phyloP scores from a whole-genome alignment of 1,139 yeast species.

The Geotrichum fermentans region DNA sequence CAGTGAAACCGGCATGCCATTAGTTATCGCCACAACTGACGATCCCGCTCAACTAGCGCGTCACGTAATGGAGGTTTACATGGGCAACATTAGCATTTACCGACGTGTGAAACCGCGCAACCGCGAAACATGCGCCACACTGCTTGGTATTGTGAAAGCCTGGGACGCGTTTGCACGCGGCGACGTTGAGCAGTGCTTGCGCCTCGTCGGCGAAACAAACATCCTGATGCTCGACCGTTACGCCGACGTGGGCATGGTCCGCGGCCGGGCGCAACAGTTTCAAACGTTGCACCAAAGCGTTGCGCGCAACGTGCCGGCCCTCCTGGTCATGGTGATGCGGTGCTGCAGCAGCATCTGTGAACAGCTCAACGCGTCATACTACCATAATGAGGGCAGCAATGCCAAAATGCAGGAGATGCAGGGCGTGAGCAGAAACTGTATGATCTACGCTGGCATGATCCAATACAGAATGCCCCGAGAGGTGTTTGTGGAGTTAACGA shows the following conservation, averaged over 20 bases:
- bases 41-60: conserved; percentile 42
- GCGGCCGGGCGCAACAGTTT: conserved; percentile 54
- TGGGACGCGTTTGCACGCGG: conserved; percentile 55
- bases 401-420: conserved; percentile 52
- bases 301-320: conserved; percentile 72
- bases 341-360: conserved; percentile 61
- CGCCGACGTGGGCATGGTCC: conserved; percentile 45
- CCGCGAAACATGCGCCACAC: conserved; percentile 55
- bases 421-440: conserved; percentile 73
- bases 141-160: conserved; percentile 64
- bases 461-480: conserved; percentile 95
- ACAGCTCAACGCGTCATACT: conserved; percentile 46
- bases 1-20: conserved; percentile 23
- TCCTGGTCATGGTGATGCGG: conserved; percentile 78
- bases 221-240: conserved; percentile 58
- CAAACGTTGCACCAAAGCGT: conserved; percentile 62
- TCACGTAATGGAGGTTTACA: conserved; percentile 38
- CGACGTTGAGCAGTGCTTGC: conserved; percentile 60
- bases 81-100: conserved; percentile 35
- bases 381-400: conserved; percentile 48
- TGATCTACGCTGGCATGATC: conserved; percentile 93
- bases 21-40: conserved; percentile 35
- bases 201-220: conserved; percentile 52
- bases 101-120: conserved; percentile 33
- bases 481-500: conserved; percentile 15